phyloP scores from a whole-genome alignment of 2,329 filamentous ascomycete species.

The Penicillium olsonii region DNA sequence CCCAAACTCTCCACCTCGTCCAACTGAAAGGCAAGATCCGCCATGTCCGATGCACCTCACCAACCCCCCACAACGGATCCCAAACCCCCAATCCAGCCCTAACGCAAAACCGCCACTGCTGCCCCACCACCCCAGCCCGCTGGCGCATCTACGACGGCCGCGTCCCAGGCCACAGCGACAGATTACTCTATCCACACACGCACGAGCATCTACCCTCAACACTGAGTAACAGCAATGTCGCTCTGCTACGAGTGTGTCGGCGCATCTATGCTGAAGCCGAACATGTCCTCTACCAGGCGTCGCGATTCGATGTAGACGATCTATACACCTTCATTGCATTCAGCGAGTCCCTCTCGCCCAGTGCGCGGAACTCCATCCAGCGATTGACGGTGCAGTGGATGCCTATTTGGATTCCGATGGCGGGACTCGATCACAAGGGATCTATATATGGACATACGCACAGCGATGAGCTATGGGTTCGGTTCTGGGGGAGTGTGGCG shows the following conservation, averaged over 20 bases:
- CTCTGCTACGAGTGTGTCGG: conserved; percentile 36
- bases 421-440: conserved; percentile 29
- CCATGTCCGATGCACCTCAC: conserved; percentile 33
- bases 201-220: conserved; percentile 24
- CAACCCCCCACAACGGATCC: not conserved
- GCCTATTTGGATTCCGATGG: conserved; percentile 37
- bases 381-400: conserved; percentile 36
- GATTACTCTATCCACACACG: conserved; percentile 39
- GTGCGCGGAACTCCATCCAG: conserved; percentile 21
- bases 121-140: conserved; percentile 33
- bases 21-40: conserved; percentile 37
- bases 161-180: conserved; percentile 18
- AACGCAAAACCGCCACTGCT: conserved; percentile 35
- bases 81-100: conserved; percentile 19
- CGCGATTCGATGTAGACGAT: conserved; percentile 39
- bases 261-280: conserved; percentile 38
- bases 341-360: conserved; percentile 21
- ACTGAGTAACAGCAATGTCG: conserved; percentile 26
- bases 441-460: conserved; percentile 41
- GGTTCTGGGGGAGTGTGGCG: conserved; percentile 33
- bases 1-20: conserved; percentile 38
- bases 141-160: conserved; percentile 30
- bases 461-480: conserved; percentile 35
- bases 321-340: conserved; percentile 41
- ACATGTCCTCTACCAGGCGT: conserved; percentile 29